phyloP scores from a whole-genome alignment of 192 early-diverging fungal genomes.

The Coemansia sp. region DNA sequence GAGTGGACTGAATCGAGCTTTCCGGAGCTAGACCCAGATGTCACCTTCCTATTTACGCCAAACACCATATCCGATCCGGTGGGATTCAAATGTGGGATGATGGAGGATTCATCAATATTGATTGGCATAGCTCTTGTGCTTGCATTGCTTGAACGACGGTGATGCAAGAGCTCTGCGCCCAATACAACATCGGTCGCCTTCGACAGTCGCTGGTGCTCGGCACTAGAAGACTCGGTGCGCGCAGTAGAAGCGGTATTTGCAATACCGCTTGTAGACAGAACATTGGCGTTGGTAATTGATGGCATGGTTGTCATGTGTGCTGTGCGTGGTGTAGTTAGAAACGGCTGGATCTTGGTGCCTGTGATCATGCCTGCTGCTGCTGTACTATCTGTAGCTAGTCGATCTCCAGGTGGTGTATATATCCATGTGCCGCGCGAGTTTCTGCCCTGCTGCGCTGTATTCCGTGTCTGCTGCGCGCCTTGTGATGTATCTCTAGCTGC shows the following conservation, averaged over 20 bases:
- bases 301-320: not conserved
- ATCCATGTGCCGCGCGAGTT: conserved; percentile 17
- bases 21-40: conserved; percentile 8
- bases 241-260: not conserved
- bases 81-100: not conserved
- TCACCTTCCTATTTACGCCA: not conserved
- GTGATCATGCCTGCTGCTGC: not conserved
- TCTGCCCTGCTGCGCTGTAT: not conserved
- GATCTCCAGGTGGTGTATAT: conserved; percentile 31
- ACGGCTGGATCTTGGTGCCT: not conserved
- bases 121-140: conserved; percentile 5
- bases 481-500: not conserved
- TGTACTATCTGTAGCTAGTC: not conserved
- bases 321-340: not conserved
- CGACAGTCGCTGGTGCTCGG: conserved; percentile 5
- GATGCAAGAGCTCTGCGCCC: not conserved
- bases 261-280: not conserved
- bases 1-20: conserved; percentile 6
- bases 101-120: conserved; percentile 1
- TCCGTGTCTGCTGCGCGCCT: conserved; percentile 2
- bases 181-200: not conserved
- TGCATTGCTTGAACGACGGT: conserved; percentile 3
- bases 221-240: conserved; percentile 1
- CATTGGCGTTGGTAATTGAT: not conserved
- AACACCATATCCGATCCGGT: not conserved